A percentile compares a stretch with the other conserved stretches of the same genome.
These are phyloP conservation scores for Bimuria novae-zelandiae DNA, from an alignment of 2,329 filamentous ascomycete genomes.

Conservation along the genomic window DNA sequence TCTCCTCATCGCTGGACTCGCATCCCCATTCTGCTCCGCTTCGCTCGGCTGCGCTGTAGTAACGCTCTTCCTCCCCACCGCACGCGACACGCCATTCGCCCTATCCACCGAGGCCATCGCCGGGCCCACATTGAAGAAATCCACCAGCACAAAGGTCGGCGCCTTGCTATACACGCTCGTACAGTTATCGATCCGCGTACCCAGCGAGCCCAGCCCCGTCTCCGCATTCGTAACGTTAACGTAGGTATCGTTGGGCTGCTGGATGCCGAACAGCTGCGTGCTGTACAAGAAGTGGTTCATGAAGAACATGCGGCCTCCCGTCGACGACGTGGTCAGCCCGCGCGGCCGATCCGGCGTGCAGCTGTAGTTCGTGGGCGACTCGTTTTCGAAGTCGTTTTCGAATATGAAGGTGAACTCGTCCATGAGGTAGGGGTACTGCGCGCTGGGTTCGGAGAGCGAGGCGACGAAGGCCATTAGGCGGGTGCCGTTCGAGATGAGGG, in stretches of 20 bases:
- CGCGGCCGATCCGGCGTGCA: conserved; percentile 72
- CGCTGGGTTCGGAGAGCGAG: conserved; percentile 43
- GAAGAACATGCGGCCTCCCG: conserved; percentile 67
- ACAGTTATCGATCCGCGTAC: conserved; percentile 44
- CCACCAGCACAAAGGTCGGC: conserved; percentile 77
- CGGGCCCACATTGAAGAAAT: conserved; percentile 77
- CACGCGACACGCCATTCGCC: conserved; percentile 62
- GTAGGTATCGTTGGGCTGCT: conserved; percentile 51
- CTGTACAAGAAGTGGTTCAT: conserved; percentile 82
- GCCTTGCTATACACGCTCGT: conserved; percentile 63
- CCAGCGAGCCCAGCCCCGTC: conserved; percentile 60
- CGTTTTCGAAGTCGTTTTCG: conserved; percentile 73
- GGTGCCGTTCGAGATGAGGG: conserved; percentile 67
- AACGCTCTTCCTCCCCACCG: conserved; percentile 31
- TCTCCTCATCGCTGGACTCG: conserved; percentile 20
- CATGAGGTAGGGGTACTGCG: conserved; percentile 61
- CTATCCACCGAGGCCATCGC: conserved; percentile 72
- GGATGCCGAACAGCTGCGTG: conserved; percentile 49
- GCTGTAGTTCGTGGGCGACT: conserved; percentile 67
- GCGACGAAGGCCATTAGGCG: conserved; percentile 73
- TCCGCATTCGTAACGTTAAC: conserved; percentile 70
- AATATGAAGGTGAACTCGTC: conserved; percentile 70
- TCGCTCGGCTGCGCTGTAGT: conserved; percentile 22
- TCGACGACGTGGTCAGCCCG: conserved; percentile 52
- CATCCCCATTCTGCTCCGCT: neutral